Evolutionary conservation across 2,329 filamentous ascomycete species (phyloP), one percentile per base, ranked within the genome.

Genomic region (Fusarium acutatum): DNA sequence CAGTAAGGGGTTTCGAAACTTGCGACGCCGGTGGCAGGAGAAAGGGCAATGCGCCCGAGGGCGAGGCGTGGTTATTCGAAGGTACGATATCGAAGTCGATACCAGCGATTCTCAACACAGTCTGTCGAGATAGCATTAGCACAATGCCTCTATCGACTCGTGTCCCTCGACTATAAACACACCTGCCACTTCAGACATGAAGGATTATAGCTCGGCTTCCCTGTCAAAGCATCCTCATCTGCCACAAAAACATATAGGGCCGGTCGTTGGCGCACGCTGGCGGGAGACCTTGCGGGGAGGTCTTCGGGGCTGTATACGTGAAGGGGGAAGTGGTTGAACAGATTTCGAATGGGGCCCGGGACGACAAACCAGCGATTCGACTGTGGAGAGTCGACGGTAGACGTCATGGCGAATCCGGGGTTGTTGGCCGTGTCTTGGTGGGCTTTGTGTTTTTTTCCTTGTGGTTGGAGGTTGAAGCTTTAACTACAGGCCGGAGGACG

Each of bases 131-230:
- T 54, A 17, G 60, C 46, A 57, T 59, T 32, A 53, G 63, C 32
- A 18, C 40, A 57, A 40, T 22, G 34, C 30, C 26, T 34, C 44
- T 18, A 40, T 30, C 18, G 15, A 43, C 15, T 35, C 15, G 8
- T 9, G 18, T 13, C 18, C 13, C 24, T 13, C 30, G 14, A 24
- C 26, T 24, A 8, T 40, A 49, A 54, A 61, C 90, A 75, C 78
- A 96, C 94, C 93, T 98, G 96, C 95, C 95, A 98, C 86, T 96
- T 97, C 79, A 98, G 86, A 85, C 96, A 99, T 66, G 91, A 90
- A 17, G 96, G 96, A 81, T 98, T 98, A 84, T 93, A 97, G 73
- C 94, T 97, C 32, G 95, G 93, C 35, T 86, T 83, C 9, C 90
- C 91, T 43, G 80, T 79, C 63, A 82, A 81, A 38, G 91, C 92